Conservation (phyloP, 1,284 basidiomycete genomes). For the Heimioporus retisporus region DNA sequence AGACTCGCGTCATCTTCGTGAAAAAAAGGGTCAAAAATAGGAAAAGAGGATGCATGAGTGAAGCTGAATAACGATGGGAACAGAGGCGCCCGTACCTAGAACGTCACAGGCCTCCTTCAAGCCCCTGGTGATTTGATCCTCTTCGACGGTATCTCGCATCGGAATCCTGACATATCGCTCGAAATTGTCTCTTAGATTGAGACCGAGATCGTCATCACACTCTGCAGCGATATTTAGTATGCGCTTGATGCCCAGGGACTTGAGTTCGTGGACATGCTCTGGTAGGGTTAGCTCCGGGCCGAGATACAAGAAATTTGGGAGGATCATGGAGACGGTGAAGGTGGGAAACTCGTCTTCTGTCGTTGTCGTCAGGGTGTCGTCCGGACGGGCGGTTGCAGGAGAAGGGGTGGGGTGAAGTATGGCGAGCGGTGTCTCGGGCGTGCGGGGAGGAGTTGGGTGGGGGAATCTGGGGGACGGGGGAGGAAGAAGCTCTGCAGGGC, state of each 20-base stretch:
- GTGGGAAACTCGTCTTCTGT: conserved; percentile 67
- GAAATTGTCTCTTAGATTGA: conserved; percentile 75
- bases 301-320: conserved; percentile 92
- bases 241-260: conserved; percentile 82
- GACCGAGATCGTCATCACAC: conserved; percentile 86
- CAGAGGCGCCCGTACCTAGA: conserved; percentile 69
- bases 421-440: conserved; percentile 59
- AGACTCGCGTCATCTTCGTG: conserved; percentile 88
- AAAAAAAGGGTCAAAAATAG: conserved; percentile 13
- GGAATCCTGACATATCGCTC: conserved; percentile 89
- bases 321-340: conserved; percentile 88
- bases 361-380: conserved; percentile 62
- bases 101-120: conserved; percentile 89
- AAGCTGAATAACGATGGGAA: background rate
- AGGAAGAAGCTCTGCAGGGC: conserved; percentile 42
- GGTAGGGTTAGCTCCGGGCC: conserved; percentile 87
- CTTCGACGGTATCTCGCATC: conserved; percentile 96
- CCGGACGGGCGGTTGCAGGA: conserved; percentile 68
- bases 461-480: conserved; percentile 53
- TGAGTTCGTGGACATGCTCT: conserved; percentile 81
- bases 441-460: conserved; percentile 60
- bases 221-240: conserved; percentile 95
- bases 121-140: conserved; percentile 88
- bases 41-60: background rate
- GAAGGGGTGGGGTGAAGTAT: conserved; percentile 46